These are phyloP conservation scores for Phytophthora pseudosyringae DNA, from an alignment of 352 stramenopile species.

Conservation along the genomic window DNA sequence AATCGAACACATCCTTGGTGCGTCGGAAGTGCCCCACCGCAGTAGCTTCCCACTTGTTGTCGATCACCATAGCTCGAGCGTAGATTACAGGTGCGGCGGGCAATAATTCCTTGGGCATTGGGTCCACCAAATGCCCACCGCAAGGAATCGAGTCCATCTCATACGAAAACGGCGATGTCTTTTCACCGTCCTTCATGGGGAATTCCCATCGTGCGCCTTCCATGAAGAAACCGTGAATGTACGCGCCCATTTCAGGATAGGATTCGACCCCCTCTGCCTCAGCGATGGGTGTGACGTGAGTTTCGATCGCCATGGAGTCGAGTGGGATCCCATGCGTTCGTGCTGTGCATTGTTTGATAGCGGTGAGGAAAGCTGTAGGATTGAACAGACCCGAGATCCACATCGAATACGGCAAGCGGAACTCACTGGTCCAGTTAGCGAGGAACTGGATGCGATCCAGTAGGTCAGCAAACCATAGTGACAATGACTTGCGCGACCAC, in stretches of 20 bases:
- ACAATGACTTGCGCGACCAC: slow-evolving; percentile 84
- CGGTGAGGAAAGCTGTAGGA: slow-evolving; percentile 83
- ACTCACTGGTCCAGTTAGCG: slow-evolving; percentile 69
- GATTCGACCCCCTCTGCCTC: slow-evolving; percentile 66
- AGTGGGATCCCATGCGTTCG: slow-evolving; percentile 87
- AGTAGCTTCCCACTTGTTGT: slow-evolving; percentile 93
- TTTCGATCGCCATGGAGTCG: slow-evolving; percentile 95
- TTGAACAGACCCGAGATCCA: slow-evolving; percentile 88
- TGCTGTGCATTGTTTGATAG: slow-evolving; percentile 88
- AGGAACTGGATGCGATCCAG: slow-evolving; percentile 77
- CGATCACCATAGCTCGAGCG: slow-evolving; percentile 93
- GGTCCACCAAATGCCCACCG: slow-evolving; percentile 88
- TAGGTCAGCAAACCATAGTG: slow-evolving; percentile 83
- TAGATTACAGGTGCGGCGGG: slow-evolving; percentile 91
- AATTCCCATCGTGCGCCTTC: slow-evolving; percentile 94
- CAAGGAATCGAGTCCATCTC: slow-evolving; percentile 89
- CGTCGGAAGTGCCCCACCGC: slow-evolving; percentile 94
- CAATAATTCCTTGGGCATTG: slow-evolving; percentile 94
- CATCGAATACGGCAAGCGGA: slow-evolving; percentile 77
- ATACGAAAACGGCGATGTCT: slow-evolving; percentile 79
- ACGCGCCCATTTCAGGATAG: slow-evolving; percentile 86
- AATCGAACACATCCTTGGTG: slow-evolving; percentile 91
- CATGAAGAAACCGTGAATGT: slow-evolving; percentile 95
- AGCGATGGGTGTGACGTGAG: slow-evolving; percentile 89
- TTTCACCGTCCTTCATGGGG: slow-evolving; percentile 74